Base-by-base conservation (phyloP, 352 stramenopile species). In the Salisapilia sapeloensis region DNA sequence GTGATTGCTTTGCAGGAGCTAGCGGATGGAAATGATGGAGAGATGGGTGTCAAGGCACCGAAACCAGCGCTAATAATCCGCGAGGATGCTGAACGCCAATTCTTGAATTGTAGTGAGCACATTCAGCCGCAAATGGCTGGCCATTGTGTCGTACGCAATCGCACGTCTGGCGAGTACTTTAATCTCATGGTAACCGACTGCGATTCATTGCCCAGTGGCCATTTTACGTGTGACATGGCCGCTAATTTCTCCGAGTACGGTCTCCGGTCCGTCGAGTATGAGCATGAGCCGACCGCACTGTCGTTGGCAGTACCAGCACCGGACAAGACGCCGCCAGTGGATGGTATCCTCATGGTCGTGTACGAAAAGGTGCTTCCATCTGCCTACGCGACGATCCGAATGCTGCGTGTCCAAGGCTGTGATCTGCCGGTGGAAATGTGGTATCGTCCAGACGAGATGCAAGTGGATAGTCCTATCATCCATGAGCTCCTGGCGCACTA, bases 361-460 rank as follows among this genome's bases (percentile, higher is more conserved):
- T 87, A 87, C 52, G 67, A 87, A 33, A 71, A 75, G 29, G 65
- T 87, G 18, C 40, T 91, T 12, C 64, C 67, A 23, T 76, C 55
- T 0, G 67, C 67, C 36, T 91, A 81, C 43, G 75, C 72, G 26
- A 80, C 61, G 3, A 86, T 87, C 50, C 47, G 65, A 15, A 59
- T 83, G 51, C 46, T 91, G 16, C 65, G 75, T n/a, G 43, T 75
- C 6, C 65, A 81, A 31, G 72, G 72, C 20, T 89, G 70, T 16
- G 49, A 72, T 23, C 39, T 92, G 6, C 72, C 76, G 2, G 58
- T 92, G 4, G 76, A 92, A 46, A 40, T 92, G 9, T 92, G 74
- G 70, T 89, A 87, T 42, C 60, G 67, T 7, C 70, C 67, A 4
- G 72, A 89, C 36, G 72, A 92, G 51, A 85, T 87, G 67, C 72